Conservation (phyloP, 345 rosid genomes). For the Linum trigynum region DNA sequence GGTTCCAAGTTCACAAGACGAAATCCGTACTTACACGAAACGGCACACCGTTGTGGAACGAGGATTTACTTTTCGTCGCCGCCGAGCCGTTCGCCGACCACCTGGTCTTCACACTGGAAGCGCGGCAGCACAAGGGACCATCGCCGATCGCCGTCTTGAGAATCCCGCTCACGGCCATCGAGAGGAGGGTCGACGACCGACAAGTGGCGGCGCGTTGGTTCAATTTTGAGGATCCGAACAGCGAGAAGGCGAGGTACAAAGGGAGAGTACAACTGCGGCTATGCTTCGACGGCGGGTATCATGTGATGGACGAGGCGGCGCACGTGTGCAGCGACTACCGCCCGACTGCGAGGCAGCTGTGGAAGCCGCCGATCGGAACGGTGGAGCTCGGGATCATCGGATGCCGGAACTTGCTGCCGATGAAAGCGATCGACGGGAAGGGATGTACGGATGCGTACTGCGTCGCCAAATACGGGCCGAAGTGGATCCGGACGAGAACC, state of each 20-base stretch:
- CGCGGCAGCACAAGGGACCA: slow-evolving; percentile 45
- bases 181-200: slow-evolving; percentile 84
- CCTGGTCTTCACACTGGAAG: slow-evolving; percentile 45
- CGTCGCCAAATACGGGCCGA: slow-evolving; percentile 77
- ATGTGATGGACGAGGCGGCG: slow-evolving; percentile 90
- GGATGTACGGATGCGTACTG: slow-evolving; percentile 69
- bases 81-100: slow-evolving; percentile 72
- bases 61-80: slow-evolving; percentile 64
- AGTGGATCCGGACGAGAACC: slow-evolving; percentile 90
- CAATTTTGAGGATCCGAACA: slow-evolving; percentile 39
- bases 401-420: slow-evolving; percentile 64
- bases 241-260: slow-evolving; percentile 45
- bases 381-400: slow-evolving; percentile 78
- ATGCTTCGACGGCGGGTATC: slow-evolving; percentile 91
- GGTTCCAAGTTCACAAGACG: slow-evolving; percentile 67
- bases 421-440: slow-evolving; percentile 57
- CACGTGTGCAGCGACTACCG: slow-evolving; percentile 77
- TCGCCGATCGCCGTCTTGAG: slow-evolving; percentile 35
- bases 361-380: slow-evolving; percentile 77
- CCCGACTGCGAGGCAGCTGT: slow-evolving; percentile 81
- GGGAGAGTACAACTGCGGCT: slow-evolving; percentile 67
- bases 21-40: slow-evolving; percentile 41
- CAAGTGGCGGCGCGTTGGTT: slow-evolving; percentile 62
- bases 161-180: slow-evolving; percentile 42
- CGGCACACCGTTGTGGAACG: slow-evolving; percentile 77